These are phyloP conservation scores for Castanea mollissima DNA, from an alignment of 306 rosid species.

Conservation along the genomic window DNA sequence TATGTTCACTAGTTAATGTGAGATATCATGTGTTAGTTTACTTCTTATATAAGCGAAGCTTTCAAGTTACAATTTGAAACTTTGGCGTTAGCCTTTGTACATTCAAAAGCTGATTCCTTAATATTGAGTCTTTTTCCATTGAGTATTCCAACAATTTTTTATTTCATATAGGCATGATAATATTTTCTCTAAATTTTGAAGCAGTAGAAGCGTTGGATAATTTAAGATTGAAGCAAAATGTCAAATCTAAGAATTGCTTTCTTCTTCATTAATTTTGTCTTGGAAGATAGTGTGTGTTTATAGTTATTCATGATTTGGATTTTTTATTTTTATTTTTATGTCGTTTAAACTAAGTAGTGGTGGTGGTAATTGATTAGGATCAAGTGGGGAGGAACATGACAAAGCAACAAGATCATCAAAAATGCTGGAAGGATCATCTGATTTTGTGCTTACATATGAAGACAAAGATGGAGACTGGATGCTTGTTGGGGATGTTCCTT, in stretches of 20 bases:
- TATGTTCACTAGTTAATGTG: constrained; percentile 5
- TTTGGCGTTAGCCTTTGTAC: neutral
- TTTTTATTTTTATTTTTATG: neutral
- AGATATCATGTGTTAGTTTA: neutral
- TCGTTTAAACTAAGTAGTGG: constrained; percentile 1
- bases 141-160: neutral
- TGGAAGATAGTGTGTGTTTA: constrained; percentile 6
- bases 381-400: constrained; percentile 45
- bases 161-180: neutral
- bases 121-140: neutral
- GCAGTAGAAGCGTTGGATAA: neutral
- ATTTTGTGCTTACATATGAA: constrained; percentile 86
- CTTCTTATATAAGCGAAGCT: neutral
- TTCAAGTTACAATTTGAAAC: neutral
- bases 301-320: neutral
- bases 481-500: constrained; percentile 99
- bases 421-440: constrained; percentile 68
- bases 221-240: neutral
- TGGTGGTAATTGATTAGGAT: constrained; percentile 37
- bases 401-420: constrained; percentile 47
- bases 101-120: neutral
- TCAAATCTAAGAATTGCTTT: neutral
- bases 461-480: constrained; percentile 99
- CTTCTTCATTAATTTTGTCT: neutral
- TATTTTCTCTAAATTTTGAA: neutral